Conservation (phyloP, 2,329 filamentous ascomycete genomes). For the Pestalotiopsis sp. region DNA sequence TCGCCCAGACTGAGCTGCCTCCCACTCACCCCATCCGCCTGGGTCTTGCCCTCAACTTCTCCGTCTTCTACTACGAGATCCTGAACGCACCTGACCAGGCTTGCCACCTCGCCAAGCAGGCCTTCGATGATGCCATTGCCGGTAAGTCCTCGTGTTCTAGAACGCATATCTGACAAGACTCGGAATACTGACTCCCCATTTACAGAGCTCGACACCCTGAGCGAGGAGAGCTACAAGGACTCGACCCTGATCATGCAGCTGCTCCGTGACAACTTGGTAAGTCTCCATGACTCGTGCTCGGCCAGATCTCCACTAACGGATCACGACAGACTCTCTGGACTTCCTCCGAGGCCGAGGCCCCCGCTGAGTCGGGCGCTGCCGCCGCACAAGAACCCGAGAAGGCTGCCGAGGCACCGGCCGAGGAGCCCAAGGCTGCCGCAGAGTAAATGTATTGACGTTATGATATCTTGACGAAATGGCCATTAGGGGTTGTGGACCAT, state of each 20-base stretch:
- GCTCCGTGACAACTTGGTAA: constrained; percentile 91
- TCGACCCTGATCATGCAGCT: constrained; percentile 99
- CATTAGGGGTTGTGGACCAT: constrained; percentile 32
- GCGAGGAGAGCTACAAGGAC: constrained; percentile 99
- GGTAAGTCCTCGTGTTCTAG: constrained; percentile 39
- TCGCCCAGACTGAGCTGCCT: constrained; percentile 85
- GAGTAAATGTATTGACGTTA: constrained; percentile 56
- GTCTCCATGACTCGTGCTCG: constrained; percentile 28
- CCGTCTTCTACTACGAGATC: constrained; percentile 99
- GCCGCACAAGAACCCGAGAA: constrained; percentile 59
- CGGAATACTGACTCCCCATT: constrained; percentile 24
- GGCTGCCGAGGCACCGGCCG: constrained; percentile 56
- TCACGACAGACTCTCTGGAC: constrained; percentile 88
- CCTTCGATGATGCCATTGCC: constrained; percentile 95
- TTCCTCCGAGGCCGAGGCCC: constrained; percentile 91
- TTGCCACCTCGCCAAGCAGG: constrained; percentile 96
- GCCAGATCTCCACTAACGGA: constrained; percentile 30
- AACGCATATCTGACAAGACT: not conserved
- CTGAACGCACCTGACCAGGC: constrained; percentile 97
- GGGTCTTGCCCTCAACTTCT: constrained; percentile 92
- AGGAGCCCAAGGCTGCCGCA: constrained; percentile 70
- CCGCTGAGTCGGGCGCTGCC: constrained; percentile 54
- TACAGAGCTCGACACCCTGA: constrained; percentile 90
- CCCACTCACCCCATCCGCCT: constrained; percentile 93
- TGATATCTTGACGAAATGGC: constrained; percentile 45